Base-by-base conservation (phyloP, 371 early-diverging fungal species). In the Apophysomyces sp. region DNA sequence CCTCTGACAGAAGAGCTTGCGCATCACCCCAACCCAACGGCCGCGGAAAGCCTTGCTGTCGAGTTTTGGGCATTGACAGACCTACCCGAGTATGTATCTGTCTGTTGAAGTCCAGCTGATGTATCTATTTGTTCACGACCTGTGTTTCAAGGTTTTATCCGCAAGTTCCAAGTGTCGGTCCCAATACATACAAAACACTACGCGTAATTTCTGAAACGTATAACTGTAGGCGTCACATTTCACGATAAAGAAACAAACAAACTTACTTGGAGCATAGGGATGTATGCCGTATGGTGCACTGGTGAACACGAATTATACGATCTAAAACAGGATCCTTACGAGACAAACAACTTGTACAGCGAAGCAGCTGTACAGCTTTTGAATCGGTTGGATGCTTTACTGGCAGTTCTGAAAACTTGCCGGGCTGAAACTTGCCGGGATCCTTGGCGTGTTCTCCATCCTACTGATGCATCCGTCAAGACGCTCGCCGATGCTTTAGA, bases 221-320 rank as follows among this genome's bases (percentile, higher is more conserved):
- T 63, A 81, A 84, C 55, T 75, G 76, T 78, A 67, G 68, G 69
- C 56, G 21, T 27, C 39, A 18, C 34, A 24, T 21, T 58, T 51
- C 53, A 65, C 39, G 76, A 77, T 54, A 34, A 52, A 44, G n/a
- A 44, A 16, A n/a, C n/a, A 37, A 37, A 37, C 37, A 37, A 37
- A 37, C n/a, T 13, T 11, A 37, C n/a, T 2, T 37, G 37, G 11
- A 37, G n/a, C 37, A 26, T 37, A 72, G 76, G 79, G 21, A 72
- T 80, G 60, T 88, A 86, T 67, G 62, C 81, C 18, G 80, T 80
- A 8, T 85, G 85, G 85, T 88, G 87, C 66, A 88, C 86, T 6
- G 86, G 86, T 28, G 85, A 86, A 37, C 81, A 79, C 57, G 87
- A 88, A 62, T 66, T 86, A 18, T 86, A 85, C 56, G 78, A 87